Conservation (phyloP, 2,329 filamentous ascomycete genomes). For the Chrysoporthe austroafricana region DNA sequence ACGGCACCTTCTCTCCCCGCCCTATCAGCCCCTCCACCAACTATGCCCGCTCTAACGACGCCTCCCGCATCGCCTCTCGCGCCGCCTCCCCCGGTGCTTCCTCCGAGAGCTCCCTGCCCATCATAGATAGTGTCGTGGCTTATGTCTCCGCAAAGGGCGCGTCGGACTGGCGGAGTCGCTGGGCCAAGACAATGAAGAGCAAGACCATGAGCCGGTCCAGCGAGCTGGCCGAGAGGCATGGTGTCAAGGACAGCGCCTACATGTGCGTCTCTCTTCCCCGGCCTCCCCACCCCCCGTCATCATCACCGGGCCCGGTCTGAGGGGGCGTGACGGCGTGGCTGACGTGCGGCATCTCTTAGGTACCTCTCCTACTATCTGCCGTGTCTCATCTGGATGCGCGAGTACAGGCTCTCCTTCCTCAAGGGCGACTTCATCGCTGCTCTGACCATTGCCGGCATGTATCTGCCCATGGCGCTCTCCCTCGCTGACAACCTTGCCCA, state of each 20-base stretch:
- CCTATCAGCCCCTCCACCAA: slow-evolving; percentile 54
- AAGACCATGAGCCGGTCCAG: slow-evolving; percentile 75
- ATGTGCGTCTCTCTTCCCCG: slow-evolving; percentile 61
- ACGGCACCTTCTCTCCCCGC: slow-evolving; percentile 78
- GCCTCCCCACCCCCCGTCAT: neutral
- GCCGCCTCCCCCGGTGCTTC: slow-evolving; percentile 39
- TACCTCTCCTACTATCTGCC: slow-evolving; percentile 94
- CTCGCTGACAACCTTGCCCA: slow-evolving; percentile 91
- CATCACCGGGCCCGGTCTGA: too few relatives aligned
- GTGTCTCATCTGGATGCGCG: slow-evolving; percentile 84
- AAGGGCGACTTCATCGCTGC: slow-evolving; percentile 87
- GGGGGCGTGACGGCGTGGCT: neutral
- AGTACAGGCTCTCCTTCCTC: slow-evolving; percentile 82
- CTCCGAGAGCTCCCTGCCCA: slow-evolving; percentile 34
- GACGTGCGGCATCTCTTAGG: slow-evolving; percentile 48
- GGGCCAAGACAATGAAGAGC: slow-evolving; percentile 56
- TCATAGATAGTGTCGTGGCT: slow-evolving; percentile 45
- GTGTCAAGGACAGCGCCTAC: slow-evolving; percentile 70
- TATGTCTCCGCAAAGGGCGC: slow-evolving; percentile 45
- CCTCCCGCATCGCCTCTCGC: slow-evolving; percentile 39
- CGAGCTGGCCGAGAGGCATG: slow-evolving; percentile 72
- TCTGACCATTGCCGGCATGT: slow-evolving; percentile 97
- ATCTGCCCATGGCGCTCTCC: slow-evolving; percentile 95
- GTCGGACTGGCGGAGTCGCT: slow-evolving; percentile 50
- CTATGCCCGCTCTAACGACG: slow-evolving; percentile 37